Percentiles rank a stretch among this genome's conserved stretches.
Evolutionary conservation across 1,284 basidiomycete species (phyloP).

Genomic region (Leccinum variabile): DNA sequence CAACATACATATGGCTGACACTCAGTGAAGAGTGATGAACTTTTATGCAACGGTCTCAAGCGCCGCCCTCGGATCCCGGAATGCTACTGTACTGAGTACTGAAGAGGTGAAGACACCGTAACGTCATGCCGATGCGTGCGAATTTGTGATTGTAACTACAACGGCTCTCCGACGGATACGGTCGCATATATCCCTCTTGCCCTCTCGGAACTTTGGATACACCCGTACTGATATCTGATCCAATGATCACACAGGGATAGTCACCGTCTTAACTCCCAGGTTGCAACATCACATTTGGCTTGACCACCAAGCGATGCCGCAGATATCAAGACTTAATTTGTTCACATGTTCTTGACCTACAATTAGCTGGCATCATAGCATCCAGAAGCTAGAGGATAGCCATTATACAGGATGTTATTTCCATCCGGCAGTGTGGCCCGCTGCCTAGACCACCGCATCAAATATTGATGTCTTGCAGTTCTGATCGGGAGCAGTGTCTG

Average conservation of each 20-base stretch:
- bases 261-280: background rate
- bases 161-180: background rate
- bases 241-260: background rate
- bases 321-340: background rate
- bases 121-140: background rate
- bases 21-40: background rate
- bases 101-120: background rate
- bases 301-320: background rate
- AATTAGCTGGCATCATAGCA: background rate
- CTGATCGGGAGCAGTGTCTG: slow-evolving; percentile 13
- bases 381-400: background rate
- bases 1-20: background rate
- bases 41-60: background rate
- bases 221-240: background rate
- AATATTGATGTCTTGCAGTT: slow-evolving; percentile 3
- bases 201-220: background rate
- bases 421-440: background rate
- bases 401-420: background rate
- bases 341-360: background rate
- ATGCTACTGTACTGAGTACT: background rate
- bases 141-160: background rate
- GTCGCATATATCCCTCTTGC: background rate
- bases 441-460: slow-evolving; percentile 2
- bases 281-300: background rate
- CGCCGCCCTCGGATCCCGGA: background rate